Base-by-base conservation (phyloP, 2,329 filamentous ascomycete species). In the Ophiostoma novo-ulmi region DNA sequence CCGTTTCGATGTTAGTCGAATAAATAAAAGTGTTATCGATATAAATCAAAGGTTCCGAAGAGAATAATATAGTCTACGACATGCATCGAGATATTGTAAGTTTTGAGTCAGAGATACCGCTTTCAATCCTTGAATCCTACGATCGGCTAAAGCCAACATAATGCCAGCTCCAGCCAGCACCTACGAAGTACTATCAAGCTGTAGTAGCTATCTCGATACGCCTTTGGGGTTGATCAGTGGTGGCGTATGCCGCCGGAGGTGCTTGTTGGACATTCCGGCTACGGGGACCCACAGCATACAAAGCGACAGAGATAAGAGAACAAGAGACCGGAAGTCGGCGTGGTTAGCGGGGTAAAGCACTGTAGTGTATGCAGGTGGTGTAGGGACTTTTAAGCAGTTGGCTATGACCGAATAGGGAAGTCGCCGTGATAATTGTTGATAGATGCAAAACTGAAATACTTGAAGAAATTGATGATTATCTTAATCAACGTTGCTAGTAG, bases 201-300 rank as follows among this genome's bases (percentile, higher is more conserved):
- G 52, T 48, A 14, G n/a, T 31, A 58, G 52, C 44, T 48, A 48
- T 48, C 44, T 48, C 17, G 17, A 6, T 20, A 48, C 44, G 44
- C 44, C 20, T 48, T 14, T 20, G 17, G 44, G 14, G 3, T 20
- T 20, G 44, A 48, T 48, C 17, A n/a, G 17, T 48, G 44, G 52
- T 26, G 26, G n/a, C n/a, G 26, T 58, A 7, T 22, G 52, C 22
- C n/a, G 52, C 52, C 52, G 52, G 52, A 26, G 52, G n/a, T 58
- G n/a, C 22, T 58, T 26, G n/a, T 58, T 58, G 22, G 52, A 31
- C 52, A 13, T 26, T 5, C 52, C 22, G 52, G n/a, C 22, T 58
- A 22, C 52, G 52, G 52, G 48, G 52, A 58, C 52, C 52, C 52
- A 58, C 52, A 58, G 52, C 52, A 58, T 8, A 48, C 44, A 48